A percentile compares a stretch with the other conserved stretches of the same genome.
These are phyloP conservation scores for Hebeloma cylindrosporum DNA, from an alignment of 768 basidiomycete genomes.

Conservation along the genomic window DNA sequence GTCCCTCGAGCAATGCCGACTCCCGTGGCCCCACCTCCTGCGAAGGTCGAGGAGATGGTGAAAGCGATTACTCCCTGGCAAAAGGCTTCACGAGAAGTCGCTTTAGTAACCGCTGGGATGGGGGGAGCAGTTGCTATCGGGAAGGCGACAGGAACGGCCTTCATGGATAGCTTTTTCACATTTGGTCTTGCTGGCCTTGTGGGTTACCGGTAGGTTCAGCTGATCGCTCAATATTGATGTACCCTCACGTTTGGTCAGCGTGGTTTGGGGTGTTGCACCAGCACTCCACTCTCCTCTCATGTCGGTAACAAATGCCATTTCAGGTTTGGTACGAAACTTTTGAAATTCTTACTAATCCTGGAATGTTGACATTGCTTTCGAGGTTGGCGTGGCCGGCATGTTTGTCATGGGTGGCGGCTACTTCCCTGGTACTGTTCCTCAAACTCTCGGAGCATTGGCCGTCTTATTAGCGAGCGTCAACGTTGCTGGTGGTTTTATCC, in stretches of 20 bases:
- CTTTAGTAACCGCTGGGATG: constrained; percentile 74
- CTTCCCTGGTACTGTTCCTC: constrained; percentile 78
- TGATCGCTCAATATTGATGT: neutral
- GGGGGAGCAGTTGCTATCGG: constrained; percentile 70
- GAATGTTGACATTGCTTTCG: neutral
- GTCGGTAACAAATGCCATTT: constrained; percentile 90
- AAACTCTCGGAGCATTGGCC: constrained; percentile 74
- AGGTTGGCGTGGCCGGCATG: constrained; percentile 81
- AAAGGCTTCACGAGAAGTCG: constrained; percentile 74
- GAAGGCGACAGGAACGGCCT: constrained; percentile 75
- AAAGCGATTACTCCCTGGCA: constrained; percentile 85
- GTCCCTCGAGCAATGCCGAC: constrained; percentile 68
- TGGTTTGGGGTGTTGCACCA: constrained; percentile 88
- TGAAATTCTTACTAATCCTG: neutral
- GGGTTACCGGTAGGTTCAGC: constrained; percentile 54
- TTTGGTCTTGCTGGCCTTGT: constrained; percentile 86
- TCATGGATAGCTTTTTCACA: constrained; percentile 89
- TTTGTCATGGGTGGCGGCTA: constrained; percentile 92
- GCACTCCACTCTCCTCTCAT: constrained; percentile 88
- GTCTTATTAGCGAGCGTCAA: constrained; percentile 89
- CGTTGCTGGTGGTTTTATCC: constrained; percentile 85
- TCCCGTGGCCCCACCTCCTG: constrained; percentile 51
- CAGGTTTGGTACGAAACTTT: constrained; percentile 48
- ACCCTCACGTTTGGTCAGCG: constrained; percentile 38
- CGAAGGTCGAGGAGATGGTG: constrained; percentile 44